Conservation (phyloP, 768 basidiomycete genomes). For the Hypsizygus marmoreus region DNA sequence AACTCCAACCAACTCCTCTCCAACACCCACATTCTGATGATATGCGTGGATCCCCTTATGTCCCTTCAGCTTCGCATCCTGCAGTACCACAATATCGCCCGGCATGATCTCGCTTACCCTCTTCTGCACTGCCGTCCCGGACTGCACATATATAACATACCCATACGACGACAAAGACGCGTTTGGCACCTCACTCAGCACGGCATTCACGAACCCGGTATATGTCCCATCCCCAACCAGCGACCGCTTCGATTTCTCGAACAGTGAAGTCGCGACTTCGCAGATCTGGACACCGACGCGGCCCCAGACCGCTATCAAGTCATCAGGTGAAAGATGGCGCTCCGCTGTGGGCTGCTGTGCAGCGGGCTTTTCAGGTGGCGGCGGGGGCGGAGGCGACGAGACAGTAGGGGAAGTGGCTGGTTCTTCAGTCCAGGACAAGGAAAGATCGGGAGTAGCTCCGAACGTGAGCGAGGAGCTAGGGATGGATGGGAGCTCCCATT, state of each 20-base stretch:
- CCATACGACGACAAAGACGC: constrained; percentile 63
- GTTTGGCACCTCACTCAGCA: constrained; percentile 65
- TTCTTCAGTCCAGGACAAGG: constrained; percentile 69
- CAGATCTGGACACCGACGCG: constrained; percentile 76
- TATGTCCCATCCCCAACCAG: constrained; percentile 87
- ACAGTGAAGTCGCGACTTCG: constrained; percentile 65
- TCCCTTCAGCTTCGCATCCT: constrained; percentile 71
- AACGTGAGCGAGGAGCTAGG: constrained; percentile 58
- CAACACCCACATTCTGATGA: constrained; percentile 52
- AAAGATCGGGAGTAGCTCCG: constrained; percentile 46
- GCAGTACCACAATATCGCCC: constrained; percentile 78
- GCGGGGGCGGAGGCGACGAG: constrained; percentile 26
- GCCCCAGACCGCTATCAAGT: constrained; percentile 69
- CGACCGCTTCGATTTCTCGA: constrained; percentile 74
- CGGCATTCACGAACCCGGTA: constrained; percentile 72
- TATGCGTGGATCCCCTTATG: constrained; percentile 85
- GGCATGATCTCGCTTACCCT: constrained; percentile 81
- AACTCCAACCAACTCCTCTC: constrained; percentile 68
- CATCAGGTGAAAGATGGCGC: constrained; percentile 53
- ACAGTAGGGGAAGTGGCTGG: constrained; percentile 36
- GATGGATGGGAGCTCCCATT: constrained; percentile 70
- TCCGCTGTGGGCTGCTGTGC: constrained; percentile 26
- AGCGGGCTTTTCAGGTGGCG: constrained; percentile 16
- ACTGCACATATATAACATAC: constrained; percentile 76
- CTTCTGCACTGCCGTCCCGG: constrained; percentile 63